phyloP scores from a whole-genome alignment of 2,329 filamentous ascomycete genomes.

The Fonsecaea monophora region DNA sequence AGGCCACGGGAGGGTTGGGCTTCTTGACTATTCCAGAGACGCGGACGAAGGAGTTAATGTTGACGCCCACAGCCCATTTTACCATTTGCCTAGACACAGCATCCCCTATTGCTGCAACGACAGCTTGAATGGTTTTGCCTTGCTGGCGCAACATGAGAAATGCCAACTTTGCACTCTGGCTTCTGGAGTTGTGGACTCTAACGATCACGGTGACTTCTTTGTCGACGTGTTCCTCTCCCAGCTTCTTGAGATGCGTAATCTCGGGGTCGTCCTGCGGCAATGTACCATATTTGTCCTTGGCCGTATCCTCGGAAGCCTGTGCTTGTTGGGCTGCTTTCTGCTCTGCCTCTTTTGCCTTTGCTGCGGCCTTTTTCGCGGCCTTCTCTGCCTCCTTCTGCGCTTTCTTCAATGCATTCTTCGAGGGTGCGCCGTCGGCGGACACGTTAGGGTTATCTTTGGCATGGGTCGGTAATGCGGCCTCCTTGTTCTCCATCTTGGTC shows the following conservation, averaged over 20 bases:
- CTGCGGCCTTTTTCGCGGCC: conserved; percentile 72
- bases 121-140: conserved; percentile 81
- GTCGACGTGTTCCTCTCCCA: conserved; percentile 69
- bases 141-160: conserved; percentile 86
- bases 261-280: conserved; percentile 64
- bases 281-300: conserved; percentile 81
- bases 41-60: conserved; percentile 79
- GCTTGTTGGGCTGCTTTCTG: conserved; percentile 40
- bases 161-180: conserved; percentile 88
- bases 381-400: conserved; percentile 90
- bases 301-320: conserved; percentile 57
- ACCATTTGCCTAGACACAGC: conserved; percentile 86
- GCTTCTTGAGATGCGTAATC: conserved; percentile 64
- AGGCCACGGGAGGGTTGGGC: conserved; percentile 86
- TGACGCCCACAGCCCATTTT: conserved; percentile 80
- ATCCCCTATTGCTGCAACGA: conserved; percentile 66
- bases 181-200: conserved; percentile 84
- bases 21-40: conserved; percentile 82
- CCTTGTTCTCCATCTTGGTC: conserved; percentile 21
- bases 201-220: conserved; percentile 77
- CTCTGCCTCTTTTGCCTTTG: conserved; percentile 52
- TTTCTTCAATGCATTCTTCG: conserved; percentile 86
- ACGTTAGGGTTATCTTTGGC: conserved; percentile 38
- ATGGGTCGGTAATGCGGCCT: conserved; percentile 35
- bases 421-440: conserved; percentile 54